phyloP scores from a whole-genome alignment of 2,329 filamentous ascomycete genomes.

The Thelonectria rubi region DNA sequence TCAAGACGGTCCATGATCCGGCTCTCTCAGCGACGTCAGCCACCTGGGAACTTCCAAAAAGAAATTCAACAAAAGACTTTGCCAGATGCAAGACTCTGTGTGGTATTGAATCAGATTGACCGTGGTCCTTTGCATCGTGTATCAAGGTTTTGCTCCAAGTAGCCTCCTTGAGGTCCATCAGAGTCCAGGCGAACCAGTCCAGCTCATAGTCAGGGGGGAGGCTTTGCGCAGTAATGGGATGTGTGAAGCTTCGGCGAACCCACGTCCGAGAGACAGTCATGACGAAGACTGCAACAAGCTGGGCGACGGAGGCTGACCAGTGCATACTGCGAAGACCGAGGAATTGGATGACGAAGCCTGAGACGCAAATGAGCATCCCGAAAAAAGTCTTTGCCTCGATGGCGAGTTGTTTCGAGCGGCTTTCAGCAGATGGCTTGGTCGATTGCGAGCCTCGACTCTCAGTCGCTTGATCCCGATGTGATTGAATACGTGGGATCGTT shows the following conservation, averaged over 20 bases:
- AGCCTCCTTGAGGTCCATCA: not conserved
- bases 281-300: slow-evolving; percentile 36
- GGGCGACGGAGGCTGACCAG: slow-evolving; percentile 39
- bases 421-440: too few species aligned
- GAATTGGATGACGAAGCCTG: slow-evolving; percentile 45
- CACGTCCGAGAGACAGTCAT: slow-evolving; percentile 41
- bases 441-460: too few species aligned
- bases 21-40: too few species aligned
- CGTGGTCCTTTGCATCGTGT: too few species aligned
- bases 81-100: too few species aligned
- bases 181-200: slow-evolving; percentile 23
- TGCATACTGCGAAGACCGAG: slow-evolving; percentile 41
- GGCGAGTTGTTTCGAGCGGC: too few species aligned
- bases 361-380: not conserved
- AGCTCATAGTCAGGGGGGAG: slow-evolving; percentile 30
- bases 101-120: too few species aligned
- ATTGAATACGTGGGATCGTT: too few species aligned
- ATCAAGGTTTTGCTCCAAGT: not conserved
- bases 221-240: not conserved
- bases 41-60: too few species aligned
- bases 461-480: too few species aligned
- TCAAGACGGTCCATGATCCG: too few species aligned
- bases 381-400: not conserved
- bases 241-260: slow-evolving; percentile 34
- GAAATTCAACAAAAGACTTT: too few species aligned